Evolutionary conservation across 1,139 yeast species (phyloP).

Genomic region (Suhomyces chickasaworum): DNA sequence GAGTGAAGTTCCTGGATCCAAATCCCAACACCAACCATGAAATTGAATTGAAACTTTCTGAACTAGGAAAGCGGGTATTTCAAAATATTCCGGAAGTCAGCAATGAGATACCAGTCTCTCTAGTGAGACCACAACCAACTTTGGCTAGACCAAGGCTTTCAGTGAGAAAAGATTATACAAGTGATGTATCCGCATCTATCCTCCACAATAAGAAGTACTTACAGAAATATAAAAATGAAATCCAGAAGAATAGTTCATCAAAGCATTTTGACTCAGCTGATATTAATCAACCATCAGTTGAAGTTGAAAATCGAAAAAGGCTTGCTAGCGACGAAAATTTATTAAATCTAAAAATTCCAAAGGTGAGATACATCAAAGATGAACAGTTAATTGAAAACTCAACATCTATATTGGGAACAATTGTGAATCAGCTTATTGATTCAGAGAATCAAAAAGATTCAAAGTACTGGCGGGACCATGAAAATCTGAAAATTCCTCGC

Average conservation of each 20-base stretch:
- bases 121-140: background rate
- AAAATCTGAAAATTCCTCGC: background rate
- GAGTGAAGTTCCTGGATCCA: background rate
- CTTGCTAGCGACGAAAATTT: background rate
- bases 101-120: background rate
- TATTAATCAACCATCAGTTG: background rate
- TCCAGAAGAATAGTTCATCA: background rate
- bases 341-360: background rate
- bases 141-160: slow-evolving; percentile 15
- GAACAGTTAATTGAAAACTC: background rate
- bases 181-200: slow-evolving; percentile 6
- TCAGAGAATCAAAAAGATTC: background rate
- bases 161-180: slow-evolving; percentile 18
- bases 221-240: slow-evolving; percentile 14
- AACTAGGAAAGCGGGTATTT: slow-evolving; percentile 13
- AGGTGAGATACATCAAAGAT: background rate
- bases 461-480: background rate
- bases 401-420: background rate
- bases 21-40: background rate
- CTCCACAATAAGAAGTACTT: slow-evolving; percentile 17
- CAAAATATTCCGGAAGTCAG: slow-evolving; percentile 4
- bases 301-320: background rate
- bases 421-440: background rate
- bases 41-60: slow-evolving; percentile 4
- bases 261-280: background rate